Base-by-base conservation (phyloP, 768 basidiomycete genomes). In the Agaricus subrufescens region DNA sequence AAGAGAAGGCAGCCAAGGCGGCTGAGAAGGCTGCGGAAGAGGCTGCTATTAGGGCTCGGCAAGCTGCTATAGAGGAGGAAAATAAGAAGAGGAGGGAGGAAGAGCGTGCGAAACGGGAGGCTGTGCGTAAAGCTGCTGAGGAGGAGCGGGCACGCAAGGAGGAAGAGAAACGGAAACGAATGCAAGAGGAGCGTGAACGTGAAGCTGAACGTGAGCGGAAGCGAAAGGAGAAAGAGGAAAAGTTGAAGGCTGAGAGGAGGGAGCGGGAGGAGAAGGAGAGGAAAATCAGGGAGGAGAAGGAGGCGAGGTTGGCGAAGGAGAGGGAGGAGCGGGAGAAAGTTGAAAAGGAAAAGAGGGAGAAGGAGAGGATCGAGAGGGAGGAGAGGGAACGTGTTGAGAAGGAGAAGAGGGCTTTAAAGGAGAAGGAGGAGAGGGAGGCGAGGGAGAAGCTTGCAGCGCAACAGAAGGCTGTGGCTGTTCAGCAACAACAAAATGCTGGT, bases 21-120 rank as follows among this genome's bases (percentile, higher is more conserved):
- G 91, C 91, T 4, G 92, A 91, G 70, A 86, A 86, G 66, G 89
- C 90, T 9, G 92, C 88, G 3, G 92, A 93, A 66, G 92, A 94
- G 58, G 89, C 87, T 9, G 87, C 87, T 2, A 53, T 73, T 49
- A 89, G 87, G 68, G 88, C 87, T 6, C 87, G 86, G 65, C 91
- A 88, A 56, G 81, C 76, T 25, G 87, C 85, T 3, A 75, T 81
- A 31, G 94, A 96, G 66, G 90, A 91, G 60, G 93, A 93, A 66
- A 79, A 79, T 60, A 84, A 84, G 58, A 87, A 84, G 75, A 86
- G 84, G 62, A 83, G 84, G 25, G 95, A 97, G 60, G 96, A 98
- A 70, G 94, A 97, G 58, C 83, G 89, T n/a, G 70, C 72, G 2
- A 81, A 80, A 60, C 85, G 89, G 23, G 95, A 98, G 64, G 81